Evolutionary conservation across 2,329 filamentous ascomycete genomes (phyloP), one percentile per base, ranked within the genome.

Genomic region (Cercospora canescens): DNA sequence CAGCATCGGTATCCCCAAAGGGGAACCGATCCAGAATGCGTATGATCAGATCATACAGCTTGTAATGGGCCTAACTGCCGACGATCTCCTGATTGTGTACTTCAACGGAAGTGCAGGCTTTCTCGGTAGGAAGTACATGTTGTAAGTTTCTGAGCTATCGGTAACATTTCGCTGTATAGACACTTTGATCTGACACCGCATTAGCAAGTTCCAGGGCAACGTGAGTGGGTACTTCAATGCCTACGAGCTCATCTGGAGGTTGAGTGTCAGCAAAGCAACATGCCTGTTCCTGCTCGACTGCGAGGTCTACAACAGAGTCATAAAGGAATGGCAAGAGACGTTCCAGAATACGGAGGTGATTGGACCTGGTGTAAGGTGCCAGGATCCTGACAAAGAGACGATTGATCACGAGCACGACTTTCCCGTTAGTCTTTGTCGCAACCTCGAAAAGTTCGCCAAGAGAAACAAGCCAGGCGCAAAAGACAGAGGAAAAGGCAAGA

Each of bases 71-170:
- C 64, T 62, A 28, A 28, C 24, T 14, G 3, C 28, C 5, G 35
- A 67, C 21, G 61, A 66, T 34, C 39, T 64, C 11, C 7, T 65
- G n/a, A 59, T 69, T 48, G 32, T 69, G 2, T 64, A 66, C 39
- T 69, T 55, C 37, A 45, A 69, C 24, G 64, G 67, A 9, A 34
- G 18, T 12, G 67, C 50, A 2, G 59, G 37, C 5, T 30, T 28
- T 26, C 16, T 32, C 2, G 50, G 30, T 28, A n/a, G 45, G 18
- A 34, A 54, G 14, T 62, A 66, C 52, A 24, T n/a, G 6, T 60
- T 45, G 59, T 65, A 62, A 21, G 59, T 28, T 24, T 14, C 16
- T 37, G 2, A 37, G 18, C 12, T 26, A 24, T 30, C 24, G 8
- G 5, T 5, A n/a, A 2, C 26, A 32, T n/a, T n/a, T n/a, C n/a